Evolutionary conservation across 495 filamentous ascomycete species (phyloP), one percentile per base, ranked within the genome.

Genomic region (Daldinia vernicosa): DNA sequence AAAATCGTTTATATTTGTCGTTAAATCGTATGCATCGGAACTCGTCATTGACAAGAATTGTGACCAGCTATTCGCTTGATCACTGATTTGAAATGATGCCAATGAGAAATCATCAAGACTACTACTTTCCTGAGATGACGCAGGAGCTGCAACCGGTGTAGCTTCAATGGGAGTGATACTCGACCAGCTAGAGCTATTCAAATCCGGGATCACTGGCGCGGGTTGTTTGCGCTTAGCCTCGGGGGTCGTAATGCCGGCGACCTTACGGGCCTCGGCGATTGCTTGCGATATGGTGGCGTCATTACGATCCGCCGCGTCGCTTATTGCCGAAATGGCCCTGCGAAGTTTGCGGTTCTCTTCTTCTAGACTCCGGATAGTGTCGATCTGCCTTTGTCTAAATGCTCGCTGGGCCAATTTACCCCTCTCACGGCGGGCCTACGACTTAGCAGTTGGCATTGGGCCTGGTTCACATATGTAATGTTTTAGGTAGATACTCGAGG

Each of bases 371-470:
- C 62, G 56, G 40, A 74, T 74, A 4, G 66, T 74, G 26, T 74
- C 67, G 32, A 74, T 74, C 32, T 74, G 71, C 33, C 71, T 60
- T 22, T 74, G 71, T 33, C 71, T 65, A 52, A 74, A 74, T 19
- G 71, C 71, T 39, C 71, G 51, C 28, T 74, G 71, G 53, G 71
- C 71, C 11, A 74, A 28, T 43, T 70, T 69, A 24, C 71, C 71
- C 30, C 67, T 65, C 54, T 74, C 71, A 5, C 71, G 71, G 35
- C 71, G 71, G 22, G 66, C 57, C 71, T 74, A 60, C 33, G 55
- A 47, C 28, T 11, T 26, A 50, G 11, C 45, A 45, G 43, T 58
- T 69, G 35, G 54, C 17, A 63, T 54, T 47, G 33, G 28, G 37
- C n/a, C 63, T 35, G 8, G 7, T 35, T 39, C 5, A 57, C 7